These are phyloP conservation scores for Canavalia ensiformis DNA, from an alignment of 306 rosid species.

Conservation along the genomic window DNA sequence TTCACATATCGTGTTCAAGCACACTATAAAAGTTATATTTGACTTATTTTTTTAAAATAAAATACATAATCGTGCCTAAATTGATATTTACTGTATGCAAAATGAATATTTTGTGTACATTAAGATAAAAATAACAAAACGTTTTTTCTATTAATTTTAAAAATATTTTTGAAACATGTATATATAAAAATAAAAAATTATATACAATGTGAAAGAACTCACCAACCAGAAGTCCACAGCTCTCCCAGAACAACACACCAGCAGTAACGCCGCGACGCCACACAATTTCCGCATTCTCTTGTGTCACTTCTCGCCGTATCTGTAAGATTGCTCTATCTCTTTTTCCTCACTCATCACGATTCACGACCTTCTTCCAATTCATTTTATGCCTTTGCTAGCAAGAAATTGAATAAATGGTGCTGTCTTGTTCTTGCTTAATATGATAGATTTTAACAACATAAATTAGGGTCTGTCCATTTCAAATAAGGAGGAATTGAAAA, in stretches of 20 bases:
- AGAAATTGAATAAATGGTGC: background rate
- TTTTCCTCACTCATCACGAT: background rate
- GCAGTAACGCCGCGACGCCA: slow-evolving; percentile 11
- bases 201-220: too few species aligned
- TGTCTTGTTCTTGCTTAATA: background rate
- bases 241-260: background rate
- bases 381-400: background rate
- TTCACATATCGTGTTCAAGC: too few species aligned
- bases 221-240: background rate
- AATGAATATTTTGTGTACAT: too few species aligned
- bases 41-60: too few species aligned
- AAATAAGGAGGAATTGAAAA: background rate
- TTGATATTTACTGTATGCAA: too few species aligned
- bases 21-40: too few species aligned
- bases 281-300: background rate
- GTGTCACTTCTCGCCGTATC: background rate
- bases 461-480: background rate
- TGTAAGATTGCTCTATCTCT: background rate
- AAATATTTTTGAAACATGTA: too few species aligned
- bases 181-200: too few species aligned
- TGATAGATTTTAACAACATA: background rate
- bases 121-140: too few species aligned
- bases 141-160: too few species aligned
- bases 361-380: background rate
- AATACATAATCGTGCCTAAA: too few species aligned